Percentiles rank a stretch among this genome's conserved stretches.
These are phyloP conservation scores for Trichoderma orchidacearum DNA, from an alignment of 495 filamentous ascomycete genomes.

Conservation along the genomic window DNA sequence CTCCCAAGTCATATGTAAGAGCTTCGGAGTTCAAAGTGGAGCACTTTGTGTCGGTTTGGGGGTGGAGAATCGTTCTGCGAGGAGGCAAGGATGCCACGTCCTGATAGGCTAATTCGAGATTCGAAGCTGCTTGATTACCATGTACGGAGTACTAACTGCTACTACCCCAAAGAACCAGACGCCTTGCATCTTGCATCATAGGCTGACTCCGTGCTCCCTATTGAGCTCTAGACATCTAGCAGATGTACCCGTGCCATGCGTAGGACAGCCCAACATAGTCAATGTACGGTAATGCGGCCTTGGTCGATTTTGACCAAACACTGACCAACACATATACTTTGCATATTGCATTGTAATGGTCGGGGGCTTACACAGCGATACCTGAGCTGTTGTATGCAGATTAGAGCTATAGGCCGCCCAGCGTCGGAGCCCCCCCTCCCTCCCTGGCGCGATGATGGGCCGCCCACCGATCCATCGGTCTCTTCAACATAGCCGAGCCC, in stretches of 20 bases:
- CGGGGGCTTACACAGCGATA: not conserved
- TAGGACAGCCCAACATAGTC: too few species aligned
- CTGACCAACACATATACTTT: not conserved
- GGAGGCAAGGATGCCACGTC: not conserved
- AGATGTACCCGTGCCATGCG: too few species aligned
- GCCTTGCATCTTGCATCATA: too few species aligned
- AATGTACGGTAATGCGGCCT: too few species aligned
- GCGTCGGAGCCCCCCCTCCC: not conserved
- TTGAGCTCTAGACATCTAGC: too few species aligned
- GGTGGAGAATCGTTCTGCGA: not conserved
- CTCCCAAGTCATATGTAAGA: not conserved
- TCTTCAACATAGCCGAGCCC: not conserved
- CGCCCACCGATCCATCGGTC: not conserved
- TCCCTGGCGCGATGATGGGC: too few species aligned
- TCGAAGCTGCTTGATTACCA: too few species aligned
- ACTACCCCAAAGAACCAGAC: too few species aligned
- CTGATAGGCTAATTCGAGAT: not conserved
- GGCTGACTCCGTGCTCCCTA: too few species aligned
- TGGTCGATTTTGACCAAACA: not conserved
- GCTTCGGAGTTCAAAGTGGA: not conserved
- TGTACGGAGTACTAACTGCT: too few species aligned
- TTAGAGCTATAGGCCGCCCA: not conserved
- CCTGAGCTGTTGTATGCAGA: not conserved
- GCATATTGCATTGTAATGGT: not conserved
- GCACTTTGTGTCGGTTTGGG: not conserved